Conservation (phyloP, 164 flowering plant genomes). For the Chimonanthus salicifolius region DNA sequence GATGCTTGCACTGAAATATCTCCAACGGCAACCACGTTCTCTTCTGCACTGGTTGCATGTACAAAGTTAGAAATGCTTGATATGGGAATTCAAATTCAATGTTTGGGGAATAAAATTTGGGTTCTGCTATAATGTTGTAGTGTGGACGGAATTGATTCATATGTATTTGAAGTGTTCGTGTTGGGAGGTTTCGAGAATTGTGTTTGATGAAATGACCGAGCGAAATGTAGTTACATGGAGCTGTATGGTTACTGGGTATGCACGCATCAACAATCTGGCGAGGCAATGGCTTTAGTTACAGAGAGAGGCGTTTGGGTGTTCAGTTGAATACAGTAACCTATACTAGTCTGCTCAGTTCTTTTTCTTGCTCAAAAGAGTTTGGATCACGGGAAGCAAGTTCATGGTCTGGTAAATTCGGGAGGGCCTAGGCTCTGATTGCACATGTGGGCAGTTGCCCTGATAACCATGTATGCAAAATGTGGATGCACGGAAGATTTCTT, state of each 20-base stretch:
- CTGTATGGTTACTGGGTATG: conserved; percentile 48
- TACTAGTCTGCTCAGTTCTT: conserved; percentile 42
- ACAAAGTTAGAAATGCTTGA: conserved; percentile 10
- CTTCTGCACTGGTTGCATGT: conserved; percentile 48
- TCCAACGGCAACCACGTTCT: conserved; percentile 49
- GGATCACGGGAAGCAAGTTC: conserved; percentile 41
- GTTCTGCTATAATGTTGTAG: conserved; percentile 23
- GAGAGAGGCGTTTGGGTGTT: conserved; percentile 34
- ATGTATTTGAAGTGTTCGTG: conserved; percentile 46
- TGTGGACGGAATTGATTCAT: conserved; percentile 24
- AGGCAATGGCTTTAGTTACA: conserved; percentile 28
- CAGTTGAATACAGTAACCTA: conserved; percentile 37
- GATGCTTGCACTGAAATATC: conserved; percentile 28
- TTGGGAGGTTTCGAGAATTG: conserved; percentile 30
- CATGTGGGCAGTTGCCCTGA: conserved; percentile 37
- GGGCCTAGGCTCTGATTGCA: conserved; percentile 32
- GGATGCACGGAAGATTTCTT: conserved; percentile 30
- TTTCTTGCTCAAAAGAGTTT: conserved; percentile 23
- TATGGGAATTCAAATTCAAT: conserved; percentile 44
- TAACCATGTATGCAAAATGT: conserved; percentile 44
- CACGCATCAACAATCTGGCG: conserved; percentile 26
- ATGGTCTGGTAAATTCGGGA: conserved; percentile 32
- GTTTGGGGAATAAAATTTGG: conserved; percentile 41
- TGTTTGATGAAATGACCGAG: conserved; percentile 56
- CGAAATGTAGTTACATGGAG: conserved; percentile 64